phyloP scores from a whole-genome alignment of 192 early-diverging fungal species.

The Entomortierella lignicola region DNA sequence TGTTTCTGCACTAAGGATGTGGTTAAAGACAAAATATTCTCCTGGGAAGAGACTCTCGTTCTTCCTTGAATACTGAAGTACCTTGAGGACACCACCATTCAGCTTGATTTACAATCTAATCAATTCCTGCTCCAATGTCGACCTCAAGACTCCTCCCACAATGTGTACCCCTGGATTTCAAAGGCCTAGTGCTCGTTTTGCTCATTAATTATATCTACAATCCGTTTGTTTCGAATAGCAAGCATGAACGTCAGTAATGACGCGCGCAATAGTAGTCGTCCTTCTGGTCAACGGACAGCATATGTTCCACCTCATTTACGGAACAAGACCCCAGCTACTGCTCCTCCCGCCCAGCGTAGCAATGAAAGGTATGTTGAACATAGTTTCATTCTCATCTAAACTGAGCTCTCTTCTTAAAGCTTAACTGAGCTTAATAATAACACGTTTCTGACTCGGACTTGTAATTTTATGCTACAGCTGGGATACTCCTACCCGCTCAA shows the following conservation, averaged over 20 bases:
- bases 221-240: conserved; percentile 1
- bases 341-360: background rate
- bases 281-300: conserved; percentile 14
- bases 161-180: too few species aligned
- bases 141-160: background rate
- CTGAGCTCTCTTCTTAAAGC: background rate
- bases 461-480: conserved; percentile 16
- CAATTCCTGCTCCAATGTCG: too few species aligned
- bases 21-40: too few species aligned
- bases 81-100: too few species aligned
- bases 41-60: too few species aligned
- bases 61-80: too few species aligned
- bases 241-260: conserved; percentile 36
- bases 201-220: background rate
- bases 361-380: conserved; percentile 17
- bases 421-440: background rate
- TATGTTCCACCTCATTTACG: conserved; percentile 50
- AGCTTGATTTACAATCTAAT: background rate
- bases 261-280: conserved; percentile 15
- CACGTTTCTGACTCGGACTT: background rate
- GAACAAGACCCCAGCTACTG: conserved; percentile 21
- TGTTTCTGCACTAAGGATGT: too few species aligned
- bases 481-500: conserved; percentile 31
- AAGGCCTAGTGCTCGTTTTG: background rate
- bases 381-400: background rate